Evolutionary conservation across 139 green algal species (phyloP), one percentile per base, ranked within the genome.

Genomic region (Raphidocelis subcapitata): DNA sequence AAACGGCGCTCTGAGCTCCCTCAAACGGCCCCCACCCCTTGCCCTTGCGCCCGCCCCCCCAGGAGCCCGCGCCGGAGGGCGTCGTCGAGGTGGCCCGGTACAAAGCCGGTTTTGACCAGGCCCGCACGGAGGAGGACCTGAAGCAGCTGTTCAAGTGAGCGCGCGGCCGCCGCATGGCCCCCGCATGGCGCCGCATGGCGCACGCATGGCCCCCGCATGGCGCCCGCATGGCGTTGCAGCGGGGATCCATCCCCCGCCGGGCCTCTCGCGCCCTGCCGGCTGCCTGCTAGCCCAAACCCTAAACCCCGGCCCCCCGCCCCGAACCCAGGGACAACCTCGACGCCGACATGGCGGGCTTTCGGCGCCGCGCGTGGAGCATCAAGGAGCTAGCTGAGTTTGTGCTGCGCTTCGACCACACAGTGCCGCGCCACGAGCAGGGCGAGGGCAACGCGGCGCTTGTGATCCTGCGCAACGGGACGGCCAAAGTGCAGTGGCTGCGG

Each of bases 401-500:
- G 47, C 62, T 57, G 62, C 29, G 20, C 3, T 78, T 78, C 54
- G 66, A 78, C 52, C 51, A 66, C 26, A 33, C 47, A 2, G 72
- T 78, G 24, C 72, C 72, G 15, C 29, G 62, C n/a, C 72, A 78
- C 31, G 52, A 65, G 52, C 36, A 72, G 5, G 72, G 72, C 21
- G 72, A 78, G 52, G 72, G 72, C 35, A 78, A 78, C 37, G 72
- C 72, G 4, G 72, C 32, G n/a, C 52, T 78, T 16, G 72, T 78
- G 10, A 62, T 78, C 3, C 35, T 78, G 24, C 62, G 62, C 0
- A 72, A 72, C 37, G 72, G 72, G 5, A 57, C 62, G 3, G 72
- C 72, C 32, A 31, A 47, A 18, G 72, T 72, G 24, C 62, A 72
- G 52, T 78, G 72, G 72, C 72, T 78, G 41, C 62, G 72, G 12